A percentile compares a stretch with the other conserved stretches of the same genome.
Conservation (phyloP, 371 early-diverging fungal genomes). For the Syncephalis fuscata region DNA sequence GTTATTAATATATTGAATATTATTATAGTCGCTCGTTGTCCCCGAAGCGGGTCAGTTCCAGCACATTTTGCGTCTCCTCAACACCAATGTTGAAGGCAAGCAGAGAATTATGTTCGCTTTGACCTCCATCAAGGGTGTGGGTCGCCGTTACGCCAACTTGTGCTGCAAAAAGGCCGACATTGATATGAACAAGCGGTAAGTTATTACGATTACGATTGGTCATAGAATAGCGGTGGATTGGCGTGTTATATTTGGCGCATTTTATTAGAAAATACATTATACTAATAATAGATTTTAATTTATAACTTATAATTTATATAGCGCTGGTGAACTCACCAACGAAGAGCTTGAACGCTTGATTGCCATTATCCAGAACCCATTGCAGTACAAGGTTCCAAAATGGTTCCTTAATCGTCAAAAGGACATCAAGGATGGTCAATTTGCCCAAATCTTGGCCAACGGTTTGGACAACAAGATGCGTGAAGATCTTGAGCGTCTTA, state of each 20-base stretch:
- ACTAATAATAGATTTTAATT: constrained; percentile 1
- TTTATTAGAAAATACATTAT: background rate
- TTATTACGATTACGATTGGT: constrained; percentile 19
- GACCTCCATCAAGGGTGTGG: constrained; percentile 97
- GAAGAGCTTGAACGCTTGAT: constrained; percentile 86
- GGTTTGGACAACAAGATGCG: constrained; percentile 88
- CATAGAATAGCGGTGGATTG: background rate
- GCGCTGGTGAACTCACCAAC: constrained; percentile 90
- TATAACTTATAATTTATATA: background rate
- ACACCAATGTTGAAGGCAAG: constrained; percentile 99
- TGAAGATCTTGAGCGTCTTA: constrained; percentile 92
- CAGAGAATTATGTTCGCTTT: constrained; percentile 91
- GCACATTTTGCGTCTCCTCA: constrained; percentile 98
- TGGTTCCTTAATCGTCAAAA: constrained; percentile 98
- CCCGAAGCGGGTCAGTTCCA: constrained; percentile 86
- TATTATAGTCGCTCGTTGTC: constrained; percentile 64
- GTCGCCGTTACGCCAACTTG: constrained; percentile 94
- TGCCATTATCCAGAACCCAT: constrained; percentile 83
- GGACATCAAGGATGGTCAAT: constrained; percentile 88
- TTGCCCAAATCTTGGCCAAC: constrained; percentile 89
- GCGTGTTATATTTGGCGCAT: background rate
- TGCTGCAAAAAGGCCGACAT: constrained; percentile 98
- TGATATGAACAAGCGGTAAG: constrained; percentile 84
- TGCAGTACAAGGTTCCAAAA: constrained; percentile 92
- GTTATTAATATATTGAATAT: background rate